Base-by-base conservation (phyloP, 352 stramenopile genomes). In the Pythium periplocum region DNA sequence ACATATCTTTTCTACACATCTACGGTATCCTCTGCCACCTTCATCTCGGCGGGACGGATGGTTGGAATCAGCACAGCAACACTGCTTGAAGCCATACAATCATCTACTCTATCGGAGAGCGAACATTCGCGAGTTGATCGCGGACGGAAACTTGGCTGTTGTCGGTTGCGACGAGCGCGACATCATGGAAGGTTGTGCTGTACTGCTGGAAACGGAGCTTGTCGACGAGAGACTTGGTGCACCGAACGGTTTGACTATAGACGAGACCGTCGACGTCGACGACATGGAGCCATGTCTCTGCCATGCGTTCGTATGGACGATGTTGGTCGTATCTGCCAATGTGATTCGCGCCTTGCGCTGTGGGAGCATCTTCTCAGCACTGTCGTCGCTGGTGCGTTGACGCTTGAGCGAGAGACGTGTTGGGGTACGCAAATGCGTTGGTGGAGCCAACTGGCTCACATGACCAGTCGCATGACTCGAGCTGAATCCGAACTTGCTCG, bases 401-500 rank as follows among this genome's bases (percentile, higher is more conserved):
- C 80, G 68, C 61, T 91, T 91, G 50, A 86, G 51, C 0, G 71
- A 66, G 32, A 70, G 53, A 46, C 86, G 86, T n/a, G 71, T 75
- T 12, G 78, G 80, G 30, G 80, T 87, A 6, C 56, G 56, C 26
- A 89, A 64, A 37, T 62, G 69, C 26, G 57, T 62, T 0, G 75
- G 71, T 41, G 73, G 73, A 37, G 67, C 53, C 42, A 86, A 48
- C 26, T 83, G 73, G 41, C 63, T 84, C 46, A 77, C 47, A 43
- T 51, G 43, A 31, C 41, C 3, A 45, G 52, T 44, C 10, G 50
- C 39, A 26, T 26, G 17, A 26, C 17, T 26, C 17, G 17, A 26
- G 17, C 17, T 26, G 17, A 26, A 26, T 26, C 17, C 17, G 17
- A 26, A 26, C 17, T 26, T 36, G 55, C 9, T 37, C 10, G 5